Evolutionary conservation across 768 basidiomycete species (phyloP).

Genomic region (Kwoniella europaea): DNA sequence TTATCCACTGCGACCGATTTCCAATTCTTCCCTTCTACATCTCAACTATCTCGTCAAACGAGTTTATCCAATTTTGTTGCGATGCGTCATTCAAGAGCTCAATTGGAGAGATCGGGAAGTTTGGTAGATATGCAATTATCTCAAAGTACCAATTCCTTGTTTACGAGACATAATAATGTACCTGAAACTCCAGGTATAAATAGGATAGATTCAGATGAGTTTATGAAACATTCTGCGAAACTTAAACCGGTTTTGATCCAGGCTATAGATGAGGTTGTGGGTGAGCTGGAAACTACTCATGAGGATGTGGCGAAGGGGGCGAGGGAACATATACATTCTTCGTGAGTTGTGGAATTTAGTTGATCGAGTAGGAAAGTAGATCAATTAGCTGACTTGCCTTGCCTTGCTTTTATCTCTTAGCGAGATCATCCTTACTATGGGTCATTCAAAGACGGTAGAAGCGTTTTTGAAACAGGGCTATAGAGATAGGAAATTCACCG

Average conservation of each 20-base stretch:
- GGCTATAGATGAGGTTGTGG: conserved; percentile 93
- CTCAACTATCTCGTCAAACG: conserved; percentile 33
- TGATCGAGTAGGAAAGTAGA: not conserved
- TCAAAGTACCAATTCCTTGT: conserved; percentile 28
- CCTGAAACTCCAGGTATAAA: conserved; percentile 25
- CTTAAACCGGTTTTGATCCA: conserved; percentile 94
- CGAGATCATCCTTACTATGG: conserved; percentile 91
- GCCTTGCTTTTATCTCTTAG: conserved; percentile 59
- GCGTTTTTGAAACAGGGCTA: conserved; percentile 90
- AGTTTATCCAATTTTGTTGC: conserved; percentile 54
- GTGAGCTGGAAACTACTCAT: conserved; percentile 94
- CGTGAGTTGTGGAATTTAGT: conserved; percentile 65
- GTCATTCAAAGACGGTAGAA: conserved; percentile 92
- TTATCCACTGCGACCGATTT: conserved; percentile 32
- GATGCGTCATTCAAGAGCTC: conserved; percentile 55
- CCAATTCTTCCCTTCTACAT: conserved; percentile 24
- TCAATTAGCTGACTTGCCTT: not conserved
- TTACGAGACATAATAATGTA: conserved; percentile 13
- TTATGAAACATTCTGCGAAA: conserved; percentile 51
- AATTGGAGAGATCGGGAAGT: conserved; percentile 49
- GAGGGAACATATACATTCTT: conserved; percentile 96
- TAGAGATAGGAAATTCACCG: conserved; percentile 88
- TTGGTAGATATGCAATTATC: conserved; percentile 35
- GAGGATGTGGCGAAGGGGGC: conserved; percentile 93
- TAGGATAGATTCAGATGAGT: conserved; percentile 48